Evolutionary conservation across 2,329 filamentous ascomycete genomes (phyloP).

Genomic region (Grosmannia serpens): DNA sequence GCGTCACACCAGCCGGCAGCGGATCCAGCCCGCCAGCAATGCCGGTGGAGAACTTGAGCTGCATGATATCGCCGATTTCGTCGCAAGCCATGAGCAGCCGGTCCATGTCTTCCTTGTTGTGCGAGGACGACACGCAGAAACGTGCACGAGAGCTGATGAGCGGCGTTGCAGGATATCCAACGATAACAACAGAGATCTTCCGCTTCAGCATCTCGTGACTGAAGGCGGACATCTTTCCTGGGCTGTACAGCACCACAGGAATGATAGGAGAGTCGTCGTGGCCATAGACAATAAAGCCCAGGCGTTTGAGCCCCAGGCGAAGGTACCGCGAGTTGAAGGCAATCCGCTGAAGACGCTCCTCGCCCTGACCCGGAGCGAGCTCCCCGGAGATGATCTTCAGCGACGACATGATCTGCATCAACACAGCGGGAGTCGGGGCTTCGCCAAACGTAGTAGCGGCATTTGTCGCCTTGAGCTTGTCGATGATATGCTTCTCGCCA

Average conservation of each 20-base stretch:
- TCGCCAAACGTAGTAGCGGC: constrained; percentile 81
- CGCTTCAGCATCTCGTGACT: constrained; percentile 97
- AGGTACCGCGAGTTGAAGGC: constrained; percentile 98
- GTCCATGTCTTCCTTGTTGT: constrained; percentile 98
- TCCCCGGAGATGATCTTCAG: constrained; percentile 85
- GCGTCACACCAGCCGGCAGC: constrained; percentile 57
- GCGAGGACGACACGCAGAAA: constrained; percentile 90
- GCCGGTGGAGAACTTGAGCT: constrained; percentile 95
- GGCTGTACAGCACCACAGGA: constrained; percentile 87
- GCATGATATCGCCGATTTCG: constrained; percentile 80
- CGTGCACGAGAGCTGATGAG: constrained; percentile 88
- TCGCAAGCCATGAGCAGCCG: constrained; percentile 80
- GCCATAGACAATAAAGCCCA: constrained; percentile 93
- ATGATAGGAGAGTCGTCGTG: constrained; percentile 98
- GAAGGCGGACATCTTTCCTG: constrained; percentile 97
- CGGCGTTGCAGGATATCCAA: constrained; percentile 92
- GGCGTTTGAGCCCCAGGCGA: constrained; percentile 89
- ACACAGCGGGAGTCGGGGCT: constrained; percentile 72
- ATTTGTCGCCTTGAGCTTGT: constrained; percentile 79
- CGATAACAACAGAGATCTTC: constrained; percentile 94
- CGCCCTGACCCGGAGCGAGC: constrained; percentile 77
- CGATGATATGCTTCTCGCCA: constrained; percentile 79
- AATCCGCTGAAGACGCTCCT: constrained; percentile 88
- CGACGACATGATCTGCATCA: constrained; percentile 82
- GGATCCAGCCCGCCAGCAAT: constrained; percentile 79